Base-by-base conservation (phyloP, 2,329 filamentous ascomycete genomes). In the Botrytis medusae region DNA sequence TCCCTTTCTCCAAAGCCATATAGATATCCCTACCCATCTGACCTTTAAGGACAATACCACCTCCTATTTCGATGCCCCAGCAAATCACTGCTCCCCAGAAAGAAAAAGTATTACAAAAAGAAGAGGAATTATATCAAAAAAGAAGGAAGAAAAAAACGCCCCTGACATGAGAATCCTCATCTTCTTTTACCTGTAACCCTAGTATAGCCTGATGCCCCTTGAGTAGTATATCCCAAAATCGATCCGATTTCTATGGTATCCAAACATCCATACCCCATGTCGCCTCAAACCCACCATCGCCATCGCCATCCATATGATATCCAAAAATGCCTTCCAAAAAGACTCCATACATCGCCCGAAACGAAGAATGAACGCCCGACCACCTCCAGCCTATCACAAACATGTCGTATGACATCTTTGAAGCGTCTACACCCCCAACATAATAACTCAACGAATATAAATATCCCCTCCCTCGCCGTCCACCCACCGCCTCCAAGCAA, bases 401-500 rank as follows among this genome's bases (percentile, higher is more conserved):
- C 25, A n/a, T 61, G 59, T 40, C 34, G 34, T n/a, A 37, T 42
- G 25, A n/a, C 14, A 62, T 42, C 60, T 16, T 37, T 25, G 5
- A 54, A 54, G 48, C 12, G 48, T n/a, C 25, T 54, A 54, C 12
- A 54, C 2, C 9, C 48, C 37, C 5, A 42, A 25, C 16, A 16
- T 46, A 34, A 40, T 14, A 54, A 18, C 34, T 74, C 22, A 62
- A 74, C 72, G 73, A 65, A 99, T 86, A 86, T 94, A 96, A 77
- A 99, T 97, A 85, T 99, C 96, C 14, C 95, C 95, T n/a, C 93
- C 91, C 82, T 94, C 89, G 20, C 94, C 95, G 59, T 85, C 86
- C 57, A 95, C 94, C 95, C 96, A 99, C 80, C 90, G 88, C 78
- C 87, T 87, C 96, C 96, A 99, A 29, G 95, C 94, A 81, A 92